Evolutionary conservation across 148 eudicot genomes (phyloP), one percentile per base, ranked within the genome.

Genomic region (Camellia japonica): DNA sequence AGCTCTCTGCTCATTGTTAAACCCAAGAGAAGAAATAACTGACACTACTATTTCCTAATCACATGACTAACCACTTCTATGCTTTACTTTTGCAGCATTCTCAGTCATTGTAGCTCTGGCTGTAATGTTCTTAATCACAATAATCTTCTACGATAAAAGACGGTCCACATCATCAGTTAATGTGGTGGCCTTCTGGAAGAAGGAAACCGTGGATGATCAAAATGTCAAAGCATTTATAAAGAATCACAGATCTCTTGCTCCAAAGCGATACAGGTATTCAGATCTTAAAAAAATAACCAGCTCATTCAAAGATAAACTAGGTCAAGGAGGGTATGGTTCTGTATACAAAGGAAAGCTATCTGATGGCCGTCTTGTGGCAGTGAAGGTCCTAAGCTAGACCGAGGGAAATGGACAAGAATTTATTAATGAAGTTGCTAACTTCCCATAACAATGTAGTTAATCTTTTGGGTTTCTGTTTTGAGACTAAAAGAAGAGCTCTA

Each of bases 331-430:
- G 11, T 20, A 7, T 51, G 74, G 42, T 10, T 4, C 2, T 19
- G 74, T 71, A 4, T 71, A 71, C 74, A 71, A 71, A 71, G 74
- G 74, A 71, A 51, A 51, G 47, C 42, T 71, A 71, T 10, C 14
- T 49, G 74, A 51, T 10, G 74, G 74, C 2, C 42, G 13, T n/a
- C 74, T 19, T 49, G 74, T 71, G 14, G 74, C 74, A 51, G 74
- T 71, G 74, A 71, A 71, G 42, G 6, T 71, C 59, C 55, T 71
- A 15, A 49, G 41, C 9, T 7, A 71, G 74, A 19, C 74, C 58
- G 51, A 71, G 47, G 74, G 74, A 4, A 19, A 51, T 7, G 74
- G 74, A 18, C 59, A 71, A 41, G 44, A 19, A 49, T 51, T 11
- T 59, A 71, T 51, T 20, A 51, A 30, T 30, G 38, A 30, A 30